Base-by-base conservation (phyloP, 768 basidiomycete genomes). In the Boletales sp. region DNA sequence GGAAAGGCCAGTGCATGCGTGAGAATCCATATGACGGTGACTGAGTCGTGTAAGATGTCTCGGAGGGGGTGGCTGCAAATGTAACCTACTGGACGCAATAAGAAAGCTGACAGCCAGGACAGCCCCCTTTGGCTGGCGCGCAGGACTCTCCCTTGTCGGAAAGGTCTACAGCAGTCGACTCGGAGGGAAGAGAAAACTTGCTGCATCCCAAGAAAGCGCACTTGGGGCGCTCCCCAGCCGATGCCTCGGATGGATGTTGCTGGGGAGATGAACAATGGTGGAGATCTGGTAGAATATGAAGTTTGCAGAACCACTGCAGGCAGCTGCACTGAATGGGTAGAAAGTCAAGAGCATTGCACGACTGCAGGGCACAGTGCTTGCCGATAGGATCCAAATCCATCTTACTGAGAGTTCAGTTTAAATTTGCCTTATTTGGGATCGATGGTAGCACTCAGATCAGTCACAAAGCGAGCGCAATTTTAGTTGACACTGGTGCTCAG, bases 241-340 rank as follows among this genome's bases (percentile, higher is more conserved):
- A 48, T 41, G 45, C 33, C n/a, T 44, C 31, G 8, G 36, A n/a
- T 28, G 44, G 30, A 12, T 12, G 46, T 8, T 41, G 52, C 21
- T 48, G 55, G 13, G 37, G 11, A 11, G 54, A 54, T 7, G 70
- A 49, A 63, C 90, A 93, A 17, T 68, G 53, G 60, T 93, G 90
- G n/a, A 64, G 59, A 34, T 83, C 80, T 8, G 80, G 77, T 13
- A 70, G 58, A 49, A 82, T 75, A 62, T 93, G 90, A 34, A 77
- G 65, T 11, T 72, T 73, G 70, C 90, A 93, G 66, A 81, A 90
- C 50, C 72, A 65, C 33, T 63, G 63, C 40, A 72, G 60, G 69
- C 90, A 92, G 28, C 59, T 58, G 61, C 90, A 93, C 44, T 68
- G 66, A 51, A 88, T 82, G n/a, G 90, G 90, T 0, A 93, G 75